phyloP scores from a whole-genome alignment of 2,329 filamentous ascomycete genomes.

The Phoma herbarum region DNA sequence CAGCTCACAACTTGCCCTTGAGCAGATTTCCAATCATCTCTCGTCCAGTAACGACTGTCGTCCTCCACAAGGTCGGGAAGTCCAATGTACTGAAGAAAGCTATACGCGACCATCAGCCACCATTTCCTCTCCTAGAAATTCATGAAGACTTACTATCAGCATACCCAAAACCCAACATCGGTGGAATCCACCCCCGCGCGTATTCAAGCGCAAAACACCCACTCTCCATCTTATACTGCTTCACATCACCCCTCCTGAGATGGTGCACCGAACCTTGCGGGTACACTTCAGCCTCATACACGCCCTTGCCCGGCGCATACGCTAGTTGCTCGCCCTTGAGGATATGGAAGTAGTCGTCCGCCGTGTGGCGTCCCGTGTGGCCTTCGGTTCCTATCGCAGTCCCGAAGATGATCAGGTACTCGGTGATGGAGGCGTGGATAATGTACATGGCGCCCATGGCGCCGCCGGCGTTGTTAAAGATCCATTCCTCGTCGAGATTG shows the following conservation, averaged over 20 bases:
- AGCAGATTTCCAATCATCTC: constrained; percentile 78
- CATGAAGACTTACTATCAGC: constrained; percentile 65
- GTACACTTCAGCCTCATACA: constrained; percentile 75
- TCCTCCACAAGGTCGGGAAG: constrained; percentile 83
- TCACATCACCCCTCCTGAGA: constrained; percentile 73
- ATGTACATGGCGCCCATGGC: constrained; percentile 94
- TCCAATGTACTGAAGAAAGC: constrained; percentile 80
- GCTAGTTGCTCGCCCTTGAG: constrained; percentile 79
- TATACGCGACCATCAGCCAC: not conserved
- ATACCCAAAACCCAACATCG: constrained; percentile 90
- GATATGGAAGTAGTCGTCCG: constrained; percentile 96
- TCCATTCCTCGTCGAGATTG: constrained; percentile 80
- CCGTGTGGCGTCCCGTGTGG: constrained; percentile 86
- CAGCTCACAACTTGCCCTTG: constrained; percentile 30
- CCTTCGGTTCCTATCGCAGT: constrained; percentile 86
- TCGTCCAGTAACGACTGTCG: constrained; percentile 74
- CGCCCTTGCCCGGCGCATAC: constrained; percentile 68
- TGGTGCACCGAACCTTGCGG: constrained; percentile 74
- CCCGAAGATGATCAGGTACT: constrained; percentile 54
- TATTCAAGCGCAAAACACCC: constrained; percentile 84
- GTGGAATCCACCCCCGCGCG: constrained; percentile 88
- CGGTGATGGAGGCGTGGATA: constrained; percentile 85
- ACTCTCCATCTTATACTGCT: constrained; percentile 84
- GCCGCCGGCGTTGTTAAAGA: constrained; percentile 91
- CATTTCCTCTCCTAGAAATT: not conserved